Conservation (phyloP, 23 red algal genomes). For the Gracilaria caudata region DNA sequence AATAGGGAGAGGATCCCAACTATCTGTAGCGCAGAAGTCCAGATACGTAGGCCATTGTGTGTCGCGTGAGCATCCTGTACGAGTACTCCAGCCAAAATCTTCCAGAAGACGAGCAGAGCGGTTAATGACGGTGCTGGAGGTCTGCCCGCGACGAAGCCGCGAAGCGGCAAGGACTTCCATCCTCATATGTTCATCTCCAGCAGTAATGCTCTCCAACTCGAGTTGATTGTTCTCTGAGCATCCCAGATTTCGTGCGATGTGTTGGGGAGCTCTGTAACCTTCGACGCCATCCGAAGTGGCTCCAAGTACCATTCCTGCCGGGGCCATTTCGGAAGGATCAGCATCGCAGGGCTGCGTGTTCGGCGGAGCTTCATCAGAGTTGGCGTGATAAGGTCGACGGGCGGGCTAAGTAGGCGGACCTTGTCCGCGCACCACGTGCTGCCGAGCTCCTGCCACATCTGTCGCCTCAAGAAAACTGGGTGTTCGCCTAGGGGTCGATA, state of each 20-base stretch:
- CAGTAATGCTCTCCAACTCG: neutral
- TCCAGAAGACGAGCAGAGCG: neutral
- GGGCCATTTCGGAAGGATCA: slow-evolving; percentile 26
- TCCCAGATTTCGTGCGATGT: neutral
- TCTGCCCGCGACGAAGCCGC: no score
- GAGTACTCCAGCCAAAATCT: slow-evolving; percentile 20
- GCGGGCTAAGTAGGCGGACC: slow-evolving; percentile 8
- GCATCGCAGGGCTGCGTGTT: slow-evolving; percentile 7
- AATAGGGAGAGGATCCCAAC: neutral
- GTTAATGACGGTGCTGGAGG: no score
- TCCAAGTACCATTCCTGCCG: neutral
- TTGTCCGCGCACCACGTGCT: neutral
- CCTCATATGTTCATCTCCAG: neutral
- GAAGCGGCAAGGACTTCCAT: neutral
- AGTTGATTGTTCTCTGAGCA: neutral
- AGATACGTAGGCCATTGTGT: slow-evolving; percentile 12
- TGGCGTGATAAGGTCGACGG: slow-evolving; percentile 12
- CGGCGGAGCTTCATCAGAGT: slow-evolving; percentile 30
- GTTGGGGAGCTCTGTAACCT: neutral
- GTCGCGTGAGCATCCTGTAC: neutral
- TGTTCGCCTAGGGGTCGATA: neutral
- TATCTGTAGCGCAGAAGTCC: slow-evolving; percentile 10
- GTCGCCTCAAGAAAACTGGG: neutral
- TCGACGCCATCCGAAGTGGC: slow-evolving; percentile 23
- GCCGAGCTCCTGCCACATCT: neutral